Percentiles rank a stretch among this genome's conserved stretches.
These are phyloP conservation scores for Hagleromyces aurorensis DNA, from an alignment of 805 yeast species.

Conservation along the genomic window DNA sequence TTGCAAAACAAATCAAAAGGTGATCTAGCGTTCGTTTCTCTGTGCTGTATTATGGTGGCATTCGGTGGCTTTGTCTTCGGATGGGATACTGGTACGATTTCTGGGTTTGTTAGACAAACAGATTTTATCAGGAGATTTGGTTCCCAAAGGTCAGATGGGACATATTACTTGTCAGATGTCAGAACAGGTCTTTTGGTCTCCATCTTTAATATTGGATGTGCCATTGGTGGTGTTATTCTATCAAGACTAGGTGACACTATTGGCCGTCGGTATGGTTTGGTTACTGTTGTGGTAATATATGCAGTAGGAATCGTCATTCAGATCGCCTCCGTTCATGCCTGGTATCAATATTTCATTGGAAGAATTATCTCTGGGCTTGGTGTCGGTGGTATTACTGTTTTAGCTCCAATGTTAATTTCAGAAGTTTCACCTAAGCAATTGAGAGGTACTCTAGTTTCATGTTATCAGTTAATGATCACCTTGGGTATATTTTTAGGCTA, in stretches of 20 bases:
- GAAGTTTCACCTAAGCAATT: conserved; percentile 33
- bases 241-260: conserved; percentile 50
- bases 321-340: conserved; percentile 42
- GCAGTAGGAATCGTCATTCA: conserved; percentile 61
- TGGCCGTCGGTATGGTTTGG: conserved; percentile 58
- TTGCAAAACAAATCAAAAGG: conserved; percentile 6
- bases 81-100: conserved; percentile 74
- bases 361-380: conserved; percentile 64
- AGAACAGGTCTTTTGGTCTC: conserved; percentile 50
- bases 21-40: conserved; percentile 14
- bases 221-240: conserved; percentile 56
- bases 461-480: conserved; percentile 64
- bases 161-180: conserved; percentile 39
- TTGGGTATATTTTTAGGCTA: conserved; percentile 70
- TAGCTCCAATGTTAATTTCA: conserved; percentile 64
- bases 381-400: conserved; percentile 69
- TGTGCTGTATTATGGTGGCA: conserved; percentile 23
- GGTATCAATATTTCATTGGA: conserved; percentile 69
- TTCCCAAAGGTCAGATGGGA: conserved; percentile 36
- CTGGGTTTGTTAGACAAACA: conserved; percentile 54
- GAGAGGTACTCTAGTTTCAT: conserved; percentile 64
- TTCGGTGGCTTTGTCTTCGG: conserved; percentile 53
- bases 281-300: conserved; percentile 53
- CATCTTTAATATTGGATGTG: conserved; percentile 66
- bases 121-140: conserved; percentile 55